Evolutionary conservation across 306 rosid genomes (phyloP).

Genomic region (Acmispon strigosus): DNA sequence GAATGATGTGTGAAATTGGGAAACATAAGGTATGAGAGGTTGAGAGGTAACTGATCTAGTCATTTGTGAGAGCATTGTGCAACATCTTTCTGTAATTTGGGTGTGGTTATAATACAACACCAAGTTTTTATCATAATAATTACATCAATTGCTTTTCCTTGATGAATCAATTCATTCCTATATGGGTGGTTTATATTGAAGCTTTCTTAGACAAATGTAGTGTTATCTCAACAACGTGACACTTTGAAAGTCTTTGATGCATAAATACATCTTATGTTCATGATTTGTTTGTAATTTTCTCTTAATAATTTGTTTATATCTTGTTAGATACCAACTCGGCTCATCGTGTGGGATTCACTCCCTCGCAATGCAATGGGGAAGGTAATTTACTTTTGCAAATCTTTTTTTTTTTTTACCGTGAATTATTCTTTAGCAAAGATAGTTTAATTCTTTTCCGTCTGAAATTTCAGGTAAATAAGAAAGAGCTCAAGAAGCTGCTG

Average conservation of each 20-base stretch:
- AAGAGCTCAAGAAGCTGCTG: constrained; percentile 69
- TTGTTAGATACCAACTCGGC: constrained; percentile 63
- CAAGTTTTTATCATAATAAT: no score
- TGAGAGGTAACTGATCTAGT: no score
- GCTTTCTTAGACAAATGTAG: not conserved
- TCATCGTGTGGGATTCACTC: constrained; percentile 64
- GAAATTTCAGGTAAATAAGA: constrained; percentile 73
- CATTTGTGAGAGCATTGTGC: no score
- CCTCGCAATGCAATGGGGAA: constrained; percentile 99
- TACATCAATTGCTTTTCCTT: no score
- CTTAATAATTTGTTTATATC: constrained; percentile 1
- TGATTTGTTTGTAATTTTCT: not conserved
- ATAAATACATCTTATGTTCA: not conserved
- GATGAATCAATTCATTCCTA: not conserved
- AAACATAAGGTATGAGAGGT: no score
- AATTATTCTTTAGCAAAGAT: not conserved
- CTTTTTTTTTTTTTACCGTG: not conserved
- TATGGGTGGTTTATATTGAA: not conserved
- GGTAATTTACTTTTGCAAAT: constrained; percentile 33
- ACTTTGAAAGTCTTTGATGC: not conserved
- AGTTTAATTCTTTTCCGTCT: not conserved
- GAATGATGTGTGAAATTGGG: no score
- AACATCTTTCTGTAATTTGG: no score
- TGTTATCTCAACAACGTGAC: not conserved
- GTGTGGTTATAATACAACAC: no score